Evolutionary conservation across 176 grass and related monocot genomes (phyloP).

Genomic region (Aegilops bicornis): DNA sequence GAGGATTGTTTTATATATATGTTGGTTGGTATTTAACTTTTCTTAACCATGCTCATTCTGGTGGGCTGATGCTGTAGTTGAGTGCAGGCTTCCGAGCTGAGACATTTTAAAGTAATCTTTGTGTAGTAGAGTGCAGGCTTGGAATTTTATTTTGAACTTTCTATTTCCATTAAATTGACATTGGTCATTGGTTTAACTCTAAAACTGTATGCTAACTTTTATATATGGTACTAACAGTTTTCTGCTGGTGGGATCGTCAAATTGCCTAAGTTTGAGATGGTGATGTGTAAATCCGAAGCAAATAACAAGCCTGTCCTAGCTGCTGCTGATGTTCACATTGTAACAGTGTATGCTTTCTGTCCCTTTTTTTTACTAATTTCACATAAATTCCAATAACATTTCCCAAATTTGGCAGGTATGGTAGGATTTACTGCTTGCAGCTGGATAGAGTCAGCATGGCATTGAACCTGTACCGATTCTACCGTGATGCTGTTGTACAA

Average conservation of each 20-base stretch:
- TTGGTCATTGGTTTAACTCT: neutral
- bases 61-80: neutral
- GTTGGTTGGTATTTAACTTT: neutral
- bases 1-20: neutral
- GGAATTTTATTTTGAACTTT: neutral
- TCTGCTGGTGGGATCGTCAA: conserved; percentile 85
- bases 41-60: conserved; percentile 4
- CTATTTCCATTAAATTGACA: neutral
- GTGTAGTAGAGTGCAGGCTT: neutral
- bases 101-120: conserved; percentile 6
- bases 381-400: conserved; percentile 11
- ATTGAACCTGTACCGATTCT: conserved; percentile 90
- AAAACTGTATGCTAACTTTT: conserved; percentile 16
- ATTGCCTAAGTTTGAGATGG: conserved; percentile 96
- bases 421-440: conserved; percentile 98
- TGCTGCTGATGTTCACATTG: conserved; percentile 90
- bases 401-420: conserved; percentile 64
- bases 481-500: conserved; percentile 96
- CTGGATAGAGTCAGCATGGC: conserved; percentile 74
- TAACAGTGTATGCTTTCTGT: conserved; percentile 67
- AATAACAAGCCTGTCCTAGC: conserved; percentile 88
- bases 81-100: neutral
- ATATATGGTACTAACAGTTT: conserved; percentile 50
- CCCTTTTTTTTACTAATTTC: neutral
- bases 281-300: conserved; percentile 82